Conservation (phyloP, 2,329 filamentous ascomycete genomes). For the Xylaria sp. region DNA sequence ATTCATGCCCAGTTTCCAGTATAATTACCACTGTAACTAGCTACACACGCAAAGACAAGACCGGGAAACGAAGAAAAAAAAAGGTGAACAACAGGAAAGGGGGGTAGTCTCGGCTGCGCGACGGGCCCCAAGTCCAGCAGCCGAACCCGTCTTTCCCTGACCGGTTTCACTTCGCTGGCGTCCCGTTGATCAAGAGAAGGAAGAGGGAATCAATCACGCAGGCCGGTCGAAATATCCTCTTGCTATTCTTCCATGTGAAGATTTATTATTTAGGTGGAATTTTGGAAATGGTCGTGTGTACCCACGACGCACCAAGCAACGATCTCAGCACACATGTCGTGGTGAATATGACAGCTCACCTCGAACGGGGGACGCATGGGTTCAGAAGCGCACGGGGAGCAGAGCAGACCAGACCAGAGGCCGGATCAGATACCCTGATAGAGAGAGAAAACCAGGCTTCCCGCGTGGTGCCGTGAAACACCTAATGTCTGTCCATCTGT, state of each 20-base stretch:
- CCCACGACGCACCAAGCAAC: neutral
- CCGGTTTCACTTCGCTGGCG: constrained; percentile 15
- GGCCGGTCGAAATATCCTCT: neutral
- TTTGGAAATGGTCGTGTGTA: neutral
- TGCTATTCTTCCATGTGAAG: neutral
- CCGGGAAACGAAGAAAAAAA: neutral
- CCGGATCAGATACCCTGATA: neutral
- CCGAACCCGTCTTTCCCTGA: constrained; percentile 16
- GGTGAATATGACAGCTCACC: constrained; percentile 19
- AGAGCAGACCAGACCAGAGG: too few species aligned
- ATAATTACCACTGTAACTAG: too few species aligned
- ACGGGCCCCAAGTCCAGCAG: constrained; percentile 5
- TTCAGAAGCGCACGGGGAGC: neutral
- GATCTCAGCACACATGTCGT: constrained; percentile 11
- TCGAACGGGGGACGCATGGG: constrained; percentile 10
- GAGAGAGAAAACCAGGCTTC: constrained; percentile 5
- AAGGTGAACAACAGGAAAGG: neutral
- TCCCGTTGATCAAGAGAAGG: neutral
- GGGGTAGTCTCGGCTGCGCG: constrained; percentile 16
- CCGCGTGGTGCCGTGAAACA: constrained; percentile 18
- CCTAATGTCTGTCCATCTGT: neutral
- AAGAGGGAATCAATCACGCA: neutral
- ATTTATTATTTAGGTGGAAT: too few species aligned
- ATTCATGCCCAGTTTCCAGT: too few species aligned
- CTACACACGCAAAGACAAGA: neutral